phyloP scores from a whole-genome alignment of 805 yeast species.

The Suhomyces pyralidae region DNA sequence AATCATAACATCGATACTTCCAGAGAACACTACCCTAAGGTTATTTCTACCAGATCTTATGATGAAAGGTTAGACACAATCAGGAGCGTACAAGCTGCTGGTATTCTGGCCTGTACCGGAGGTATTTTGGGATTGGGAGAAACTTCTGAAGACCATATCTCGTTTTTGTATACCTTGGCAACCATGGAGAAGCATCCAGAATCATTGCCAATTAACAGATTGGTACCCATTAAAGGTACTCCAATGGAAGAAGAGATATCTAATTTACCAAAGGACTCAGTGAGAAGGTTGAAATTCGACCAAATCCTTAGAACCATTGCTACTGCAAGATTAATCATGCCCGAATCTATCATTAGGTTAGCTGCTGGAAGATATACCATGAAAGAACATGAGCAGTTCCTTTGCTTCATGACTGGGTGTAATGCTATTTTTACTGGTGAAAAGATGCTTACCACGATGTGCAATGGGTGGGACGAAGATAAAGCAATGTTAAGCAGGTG shows the following conservation, averaged over 20 bases:
- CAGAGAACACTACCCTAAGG: slow-evolving; percentile 70
- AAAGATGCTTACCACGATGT: slow-evolving; percentile 77
- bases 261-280: slow-evolving; percentile 29
- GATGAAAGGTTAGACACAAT: slow-evolving; percentile 72
- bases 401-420: slow-evolving; percentile 75
- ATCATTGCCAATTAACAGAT: slow-evolving; percentile 73
- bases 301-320: slow-evolving; percentile 67
- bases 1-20: slow-evolving; percentile 82
- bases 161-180: slow-evolving; percentile 63
- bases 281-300: slow-evolving; percentile 53
- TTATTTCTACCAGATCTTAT: slow-evolving; percentile 64
- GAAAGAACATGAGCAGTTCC: slow-evolving; percentile 71
- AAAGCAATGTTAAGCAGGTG: slow-evolving; percentile 62
- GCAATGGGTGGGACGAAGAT: slow-evolving; percentile 84
- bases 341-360: slow-evolving; percentile 62
- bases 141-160: slow-evolving; percentile 65
- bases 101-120: slow-evolving; percentile 71
- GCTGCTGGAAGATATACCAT: slow-evolving; percentile 83
- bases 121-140: slow-evolving; percentile 82
- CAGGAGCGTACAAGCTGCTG: slow-evolving; percentile 58
- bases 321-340: slow-evolving; percentile 75
- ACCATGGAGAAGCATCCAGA: slow-evolving; percentile 75
- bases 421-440: slow-evolving; percentile 82
- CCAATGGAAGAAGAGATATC: slow-evolving; percentile 60
- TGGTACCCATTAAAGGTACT: slow-evolving; percentile 78